Base-by-base conservation (phyloP, 148 eudicot species). In the Beta vulgaris region DNA sequence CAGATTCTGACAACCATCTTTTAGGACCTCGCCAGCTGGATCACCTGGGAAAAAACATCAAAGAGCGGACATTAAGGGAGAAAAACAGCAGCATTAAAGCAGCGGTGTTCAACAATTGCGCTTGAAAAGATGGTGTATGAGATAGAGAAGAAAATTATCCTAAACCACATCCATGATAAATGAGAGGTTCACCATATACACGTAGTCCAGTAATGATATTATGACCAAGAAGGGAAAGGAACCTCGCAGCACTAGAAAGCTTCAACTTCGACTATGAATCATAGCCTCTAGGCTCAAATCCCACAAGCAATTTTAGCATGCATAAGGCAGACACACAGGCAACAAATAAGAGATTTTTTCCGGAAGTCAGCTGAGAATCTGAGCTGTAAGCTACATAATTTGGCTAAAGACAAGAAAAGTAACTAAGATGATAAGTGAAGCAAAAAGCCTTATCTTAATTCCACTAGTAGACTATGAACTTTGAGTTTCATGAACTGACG, bases 21-120 rank as follows among this genome's bases (percentile, higher is more conserved):
- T 88, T 79, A 90, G 32, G 11, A 90, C 94, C 73, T 88, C 91
- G 49, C 59, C 76, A 18, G 94, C 94, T 55, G 90, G 85, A 77
- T 85, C 89, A 58, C 94, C 94, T 90, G 82, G 39, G 72, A 61
- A 79, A 48, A 36, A 32, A 29, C n/a, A n/a, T n/a, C n/a, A 51
- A 26, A 74, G 70, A 29, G 39, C 11, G 16, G 2, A 8, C 51
- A 43, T 32, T 6, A 63, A 31, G 23, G 34, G 15, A 48, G 55
- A 19, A 40, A 42, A 44, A 14, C 10, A 25, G 74, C 25, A 71
- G 43, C 25, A 69, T n/a, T 19, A 51, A 13, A 43, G 13, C 57
- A 53, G 8, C 72, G 14, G 9, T 51, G 11, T 6, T 34, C 37
- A 69, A 19, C 44, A 19, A 3, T 18, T 48, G 7, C 19, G 40